These are phyloP conservation scores for Auriscalpium microsporum DNA, from an alignment of 768 basidiomycete species.

Conservation along the genomic window DNA sequence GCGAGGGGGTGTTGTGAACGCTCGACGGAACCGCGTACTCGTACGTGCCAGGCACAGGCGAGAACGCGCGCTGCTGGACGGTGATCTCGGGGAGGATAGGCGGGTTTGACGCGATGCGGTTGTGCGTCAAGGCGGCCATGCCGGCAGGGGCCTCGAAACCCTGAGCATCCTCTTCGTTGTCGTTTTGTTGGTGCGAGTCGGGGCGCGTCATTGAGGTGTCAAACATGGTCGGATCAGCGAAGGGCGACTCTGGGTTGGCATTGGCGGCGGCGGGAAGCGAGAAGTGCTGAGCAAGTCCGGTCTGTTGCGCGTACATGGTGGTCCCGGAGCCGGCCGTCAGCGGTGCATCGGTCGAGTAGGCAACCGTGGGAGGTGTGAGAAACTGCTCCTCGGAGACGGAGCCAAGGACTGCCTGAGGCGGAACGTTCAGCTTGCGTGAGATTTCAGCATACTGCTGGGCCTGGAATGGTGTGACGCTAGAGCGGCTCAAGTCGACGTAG, in stretches of 20 bases:
- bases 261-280: neutral
- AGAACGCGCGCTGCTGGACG: conserved; percentile 35
- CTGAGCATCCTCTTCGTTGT: conserved; percentile 9
- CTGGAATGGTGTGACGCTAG: conserved; percentile 69
- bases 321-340: conserved; percentile 1
- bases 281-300: neutral
- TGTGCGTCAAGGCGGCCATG: conserved; percentile 24
- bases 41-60: conserved; percentile 21
- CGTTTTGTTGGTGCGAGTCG: conserved; percentile 22
- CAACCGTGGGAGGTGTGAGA: conserved; percentile 1
- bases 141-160: conserved; percentile 19
- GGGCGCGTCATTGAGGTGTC: neutral
- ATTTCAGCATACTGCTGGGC: conserved; percentile 70
- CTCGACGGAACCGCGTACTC: conserved; percentile 18
- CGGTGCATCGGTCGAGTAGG: neutral
- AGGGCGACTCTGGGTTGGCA: conserved; percentile 21
- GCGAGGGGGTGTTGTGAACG: conserved; percentile 17
- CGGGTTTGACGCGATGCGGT: conserved; percentile 41
- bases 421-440: conserved; percentile 41
- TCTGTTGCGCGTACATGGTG: neutral
- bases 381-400: conserved; percentile 18
- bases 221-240: conserved; percentile 16
- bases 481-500: conserved; percentile 58
- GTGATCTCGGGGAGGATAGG: conserved; percentile 48
- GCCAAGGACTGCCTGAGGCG: conserved; percentile 17